Evolutionary conservation across 495 filamentous ascomycete genomes (phyloP).

Genomic region (Trichoderma parareesei): DNA sequence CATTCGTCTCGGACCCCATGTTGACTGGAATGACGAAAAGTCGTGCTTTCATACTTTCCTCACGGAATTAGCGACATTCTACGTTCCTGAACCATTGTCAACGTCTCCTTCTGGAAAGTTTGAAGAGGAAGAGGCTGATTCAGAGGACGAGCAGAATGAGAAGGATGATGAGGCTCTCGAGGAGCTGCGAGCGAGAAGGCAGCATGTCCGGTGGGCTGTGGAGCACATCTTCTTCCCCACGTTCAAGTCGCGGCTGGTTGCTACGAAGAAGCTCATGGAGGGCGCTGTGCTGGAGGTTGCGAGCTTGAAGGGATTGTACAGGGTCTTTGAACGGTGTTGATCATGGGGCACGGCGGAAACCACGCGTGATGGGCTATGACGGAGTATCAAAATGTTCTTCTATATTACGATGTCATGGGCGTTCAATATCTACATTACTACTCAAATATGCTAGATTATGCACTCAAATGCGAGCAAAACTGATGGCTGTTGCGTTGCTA

Average conservation of each 20-base stretch:
- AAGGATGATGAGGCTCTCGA: slow-evolving; percentile 38
- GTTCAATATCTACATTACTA: neutral
- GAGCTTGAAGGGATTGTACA: slow-evolving; percentile 87
- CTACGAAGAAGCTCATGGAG: slow-evolving; percentile 68
- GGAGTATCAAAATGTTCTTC: neutral
- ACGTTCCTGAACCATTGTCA: slow-evolving; percentile 80
- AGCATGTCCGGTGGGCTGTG: slow-evolving; percentile 51
- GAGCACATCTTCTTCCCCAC: slow-evolving; percentile 75
- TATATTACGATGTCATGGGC: neutral
- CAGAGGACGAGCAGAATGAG: slow-evolving; percentile 24
- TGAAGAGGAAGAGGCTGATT: slow-evolving; percentile 32
- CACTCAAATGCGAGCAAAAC: too few relatives aligned
- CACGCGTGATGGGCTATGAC: neutral
- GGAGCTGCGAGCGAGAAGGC: slow-evolving; percentile 48
- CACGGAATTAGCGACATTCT: slow-evolving; percentile 81
- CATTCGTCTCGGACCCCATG: slow-evolving; percentile 77
- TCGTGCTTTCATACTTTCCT: slow-evolving; percentile 81
- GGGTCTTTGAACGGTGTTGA: slow-evolving; percentile 96
- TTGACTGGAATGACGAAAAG: slow-evolving; percentile 80
- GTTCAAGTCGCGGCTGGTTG: slow-evolving; percentile 73
- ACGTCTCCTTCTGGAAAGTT: slow-evolving; percentile 30
- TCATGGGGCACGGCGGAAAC: neutral
- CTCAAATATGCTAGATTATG: neutral
- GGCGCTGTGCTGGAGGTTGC: slow-evolving; percentile 78
- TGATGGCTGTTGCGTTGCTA: neutral